A percentile compares a stretch with the other conserved stretches of the same genome.
phyloP scores from a whole-genome alignment of 1,139 yeast genomes.

The Candida tetrigidarum region DNA sequence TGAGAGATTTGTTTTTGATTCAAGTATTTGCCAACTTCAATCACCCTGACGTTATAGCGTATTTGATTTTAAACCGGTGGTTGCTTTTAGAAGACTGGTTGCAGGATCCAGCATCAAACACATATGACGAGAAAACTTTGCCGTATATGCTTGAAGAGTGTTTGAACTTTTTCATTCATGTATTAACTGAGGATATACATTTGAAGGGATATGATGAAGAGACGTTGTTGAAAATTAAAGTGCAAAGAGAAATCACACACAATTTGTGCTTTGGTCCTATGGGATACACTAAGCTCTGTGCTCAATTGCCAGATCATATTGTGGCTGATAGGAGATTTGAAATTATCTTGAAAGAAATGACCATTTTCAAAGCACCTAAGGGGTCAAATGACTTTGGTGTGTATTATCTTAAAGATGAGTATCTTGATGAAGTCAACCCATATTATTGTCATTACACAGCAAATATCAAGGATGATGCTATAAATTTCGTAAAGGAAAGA shows the following conservation, averaged over 20 bases:
- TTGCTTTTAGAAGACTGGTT: slow-evolving; percentile 58
- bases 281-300: slow-evolving; percentile 71
- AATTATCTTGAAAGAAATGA: slow-evolving; percentile 58
- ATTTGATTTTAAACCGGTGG: slow-evolving; percentile 74
- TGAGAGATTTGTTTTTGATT: slow-evolving; percentile 72
- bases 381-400: slow-evolving; percentile 69
- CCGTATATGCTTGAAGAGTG: slow-evolving; percentile 80
- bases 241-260: slow-evolving; percentile 76
- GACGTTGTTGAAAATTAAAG: slow-evolving; percentile 54
- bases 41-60: slow-evolving; percentile 60
- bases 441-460: slow-evolving; percentile 79
- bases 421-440: slow-evolving; percentile 66
- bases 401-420: slow-evolving; percentile 67
- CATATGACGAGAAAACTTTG: slow-evolving; percentile 50
- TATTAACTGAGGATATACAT: slow-evolving; percentile 70
- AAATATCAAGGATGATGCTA: slow-evolving; percentile 76
- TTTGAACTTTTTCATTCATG: slow-evolving; percentile 66
- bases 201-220: slow-evolving; percentile 55
- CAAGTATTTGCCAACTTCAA: slow-evolving; percentile 68
- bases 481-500: slow-evolving; percentile 58
- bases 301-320: slow-evolving; percentile 76
- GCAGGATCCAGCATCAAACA: slow-evolving; percentile 3
- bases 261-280: slow-evolving; percentile 74
- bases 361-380: slow-evolving; percentile 66
- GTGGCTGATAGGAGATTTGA: slow-evolving; percentile 77